Evolutionary conservation across 345 rosid genomes (phyloP), one percentile per base, ranked within the genome.

Genomic region (Arabis hirsuta): DNA sequence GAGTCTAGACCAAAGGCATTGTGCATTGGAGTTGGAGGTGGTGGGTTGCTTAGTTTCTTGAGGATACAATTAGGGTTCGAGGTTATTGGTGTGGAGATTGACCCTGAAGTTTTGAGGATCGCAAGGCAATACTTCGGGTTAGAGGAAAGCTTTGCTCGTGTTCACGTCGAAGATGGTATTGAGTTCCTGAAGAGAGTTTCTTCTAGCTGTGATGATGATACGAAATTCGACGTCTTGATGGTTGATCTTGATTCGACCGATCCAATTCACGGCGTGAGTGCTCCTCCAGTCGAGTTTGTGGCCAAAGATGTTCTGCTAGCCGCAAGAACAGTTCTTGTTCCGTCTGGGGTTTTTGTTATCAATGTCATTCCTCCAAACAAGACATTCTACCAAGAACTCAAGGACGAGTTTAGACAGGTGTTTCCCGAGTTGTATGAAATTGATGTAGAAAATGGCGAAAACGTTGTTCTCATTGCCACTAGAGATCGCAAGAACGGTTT

Each of bases 1-100:
- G 78, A 81, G 48, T 27, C 60, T 22, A 83, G 73, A 76, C 90
- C 86, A 9, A 87, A 72, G 63, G 96, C 86, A 19, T 66, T 90
- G 79, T 93, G 96, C 67, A 77, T 86, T 72, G 97, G 97, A 45
- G 85, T 87, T 6, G 97, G 98, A 1, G 98, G 98, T 12, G 96
- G 98, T 32, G 94, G 90, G 47, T 72, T 90, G 80, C 81, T 89
- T 76, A 78, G 89, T 42, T 91, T 88, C 57, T 63, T 94, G 77
- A 85, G 41, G 70, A 31, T 64, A n/a, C 80, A 54, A 3, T 65
- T 91, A 80, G 88, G 77, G 16, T 89, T 89, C 50, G 83, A 84
- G 7, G 91, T 91, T 71, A 60, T 84, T 19, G 96, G 96, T 0
- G 82, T 89, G 44, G 97, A 94, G 73, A 77, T 77, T 44, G 98